Conservation (phyloP, 495 filamentous ascomycete genomes). For the Aspergillus haitiensis region DNA sequence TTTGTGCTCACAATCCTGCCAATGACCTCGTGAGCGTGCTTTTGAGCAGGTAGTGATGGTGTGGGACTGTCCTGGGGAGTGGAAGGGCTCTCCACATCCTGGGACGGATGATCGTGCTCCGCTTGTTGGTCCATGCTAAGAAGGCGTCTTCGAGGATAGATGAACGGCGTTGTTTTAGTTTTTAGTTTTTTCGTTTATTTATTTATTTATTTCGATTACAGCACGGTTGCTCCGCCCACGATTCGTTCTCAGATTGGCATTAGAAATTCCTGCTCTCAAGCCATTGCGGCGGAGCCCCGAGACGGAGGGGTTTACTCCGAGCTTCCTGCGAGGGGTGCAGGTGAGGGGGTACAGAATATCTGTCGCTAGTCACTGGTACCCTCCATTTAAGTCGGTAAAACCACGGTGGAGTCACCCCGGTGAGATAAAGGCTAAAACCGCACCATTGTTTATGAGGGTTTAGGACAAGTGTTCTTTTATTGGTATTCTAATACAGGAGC, state of each 20-base stretch:
- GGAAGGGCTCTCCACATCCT: constrained; percentile 8
- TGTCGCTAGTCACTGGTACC: too few species aligned
- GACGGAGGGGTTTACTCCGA: not conserved
- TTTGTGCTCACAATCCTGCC: constrained; percentile 49
- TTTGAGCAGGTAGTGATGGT: constrained; percentile 10
- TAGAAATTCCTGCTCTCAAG: not conserved
- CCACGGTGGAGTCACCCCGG: too few species aligned
- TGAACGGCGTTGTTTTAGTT: not conserved
- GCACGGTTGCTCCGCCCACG: not conserved
- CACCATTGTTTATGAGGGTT: not conserved
- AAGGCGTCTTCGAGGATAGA: not conserved
- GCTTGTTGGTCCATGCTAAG: constrained; percentile 11
- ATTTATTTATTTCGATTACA: not conserved
- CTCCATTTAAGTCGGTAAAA: too few species aligned
- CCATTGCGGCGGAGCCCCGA: not conserved
- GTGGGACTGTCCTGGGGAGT: constrained; percentile 2
- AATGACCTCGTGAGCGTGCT: constrained; percentile 22
- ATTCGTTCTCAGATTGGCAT: not conserved
- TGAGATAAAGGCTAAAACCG: not conserved
- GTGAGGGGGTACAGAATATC: not conserved
- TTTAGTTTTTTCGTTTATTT: too few species aligned
- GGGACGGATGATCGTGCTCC: constrained; percentile 7
- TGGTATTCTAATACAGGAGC: not conserved
- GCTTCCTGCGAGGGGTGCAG: not conserved
- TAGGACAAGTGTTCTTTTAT: not conserved